Conservation (phyloP, 352 stramenopile genomes). For the Nothophytophthora sp. region DNA sequence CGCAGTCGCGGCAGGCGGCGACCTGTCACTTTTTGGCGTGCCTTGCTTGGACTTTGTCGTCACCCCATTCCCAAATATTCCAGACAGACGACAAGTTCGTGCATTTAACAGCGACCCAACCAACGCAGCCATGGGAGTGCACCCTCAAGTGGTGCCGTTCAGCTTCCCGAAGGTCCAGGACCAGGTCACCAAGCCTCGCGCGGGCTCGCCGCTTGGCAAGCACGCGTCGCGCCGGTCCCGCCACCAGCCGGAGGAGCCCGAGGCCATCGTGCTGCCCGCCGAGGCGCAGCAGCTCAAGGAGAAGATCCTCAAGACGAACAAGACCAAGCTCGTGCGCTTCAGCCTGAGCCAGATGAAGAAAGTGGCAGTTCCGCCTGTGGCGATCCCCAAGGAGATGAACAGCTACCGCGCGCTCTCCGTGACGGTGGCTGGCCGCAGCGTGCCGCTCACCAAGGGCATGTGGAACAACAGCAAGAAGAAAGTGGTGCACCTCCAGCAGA, state of each 20-base stretch:
- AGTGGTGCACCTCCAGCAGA: conserved; percentile 46
- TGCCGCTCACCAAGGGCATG: conserved; percentile 57
- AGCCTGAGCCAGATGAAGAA: conserved; percentile 65
- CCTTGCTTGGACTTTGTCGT: neutral
- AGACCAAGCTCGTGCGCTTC: conserved; percentile 52
- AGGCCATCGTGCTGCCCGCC: conserved; percentile 26
- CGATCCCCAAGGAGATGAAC: conserved; percentile 48
- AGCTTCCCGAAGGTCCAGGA: conserved; percentile 24
- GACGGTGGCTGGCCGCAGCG: conserved; percentile 52
- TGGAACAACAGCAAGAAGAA: conserved; percentile 59
- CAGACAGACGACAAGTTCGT: conserved; percentile 12
- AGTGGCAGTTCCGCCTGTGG: conserved; percentile 51
- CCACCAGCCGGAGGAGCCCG: conserved; percentile 33
- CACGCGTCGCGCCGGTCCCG: conserved; percentile 33
- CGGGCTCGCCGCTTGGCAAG: conserved; percentile 27
- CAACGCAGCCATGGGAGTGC: conserved; percentile 45
- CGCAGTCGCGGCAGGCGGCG: neutral
- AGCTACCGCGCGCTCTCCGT: conserved; percentile 26
- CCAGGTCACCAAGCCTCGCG: conserved; percentile 24
- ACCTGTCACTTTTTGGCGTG: conserved; percentile 30
- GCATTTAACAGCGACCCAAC: neutral
- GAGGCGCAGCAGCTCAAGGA: conserved; percentile 58
- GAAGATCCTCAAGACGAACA: conserved; percentile 45
- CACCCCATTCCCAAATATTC: conserved; percentile 24
- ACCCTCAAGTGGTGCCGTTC: conserved; percentile 22